Conservation (phyloP, 176 grass and related monocot species). For the Saccharum spontaneum region DNA sequence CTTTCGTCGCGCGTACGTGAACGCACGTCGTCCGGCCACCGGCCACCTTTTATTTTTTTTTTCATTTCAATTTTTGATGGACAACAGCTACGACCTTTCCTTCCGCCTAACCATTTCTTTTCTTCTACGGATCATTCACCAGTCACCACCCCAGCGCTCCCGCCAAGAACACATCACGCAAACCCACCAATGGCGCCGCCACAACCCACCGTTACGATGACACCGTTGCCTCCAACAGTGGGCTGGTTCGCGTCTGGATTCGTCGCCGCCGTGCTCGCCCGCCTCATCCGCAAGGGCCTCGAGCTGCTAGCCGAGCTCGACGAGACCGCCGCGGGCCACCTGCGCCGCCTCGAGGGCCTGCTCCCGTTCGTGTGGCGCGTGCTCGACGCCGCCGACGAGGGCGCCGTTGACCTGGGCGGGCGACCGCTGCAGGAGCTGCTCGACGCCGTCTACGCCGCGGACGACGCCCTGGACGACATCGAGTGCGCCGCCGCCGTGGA, state of each 20-base stretch:
- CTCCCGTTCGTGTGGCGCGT: slow-evolving; percentile 34
- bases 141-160: not conserved
- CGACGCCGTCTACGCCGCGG: slow-evolving; percentile 29
- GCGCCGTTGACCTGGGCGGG: slow-evolving; percentile 32
- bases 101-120: not conserved
- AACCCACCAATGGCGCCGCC: slow-evolving; percentile 14
- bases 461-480: slow-evolving; percentile 37
- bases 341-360: slow-evolving; percentile 48
- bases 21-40: slow-evolving; percentile 28
- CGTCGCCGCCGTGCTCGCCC: slow-evolving; percentile 44
- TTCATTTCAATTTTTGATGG: not conserved
- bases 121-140: not conserved
- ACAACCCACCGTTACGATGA: not conserved
- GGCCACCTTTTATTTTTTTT: not conserved
- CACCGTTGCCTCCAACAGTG: not conserved
- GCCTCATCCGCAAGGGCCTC: slow-evolving; percentile 37
- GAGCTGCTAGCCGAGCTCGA: slow-evolving; percentile 26
- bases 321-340: slow-evolving; percentile 17
- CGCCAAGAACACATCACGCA: not conserved
- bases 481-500: not conserved
- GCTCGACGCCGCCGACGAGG: slow-evolving; percentile 44
- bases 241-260: slow-evolving; percentile 40
- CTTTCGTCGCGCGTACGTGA: slow-evolving; percentile 1
- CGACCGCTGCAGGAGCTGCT: slow-evolving; percentile 37
- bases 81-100: not conserved